Conservation (phyloP, 129 eudicot species). For the Pseudognaphalium luteoalbum region DNA sequence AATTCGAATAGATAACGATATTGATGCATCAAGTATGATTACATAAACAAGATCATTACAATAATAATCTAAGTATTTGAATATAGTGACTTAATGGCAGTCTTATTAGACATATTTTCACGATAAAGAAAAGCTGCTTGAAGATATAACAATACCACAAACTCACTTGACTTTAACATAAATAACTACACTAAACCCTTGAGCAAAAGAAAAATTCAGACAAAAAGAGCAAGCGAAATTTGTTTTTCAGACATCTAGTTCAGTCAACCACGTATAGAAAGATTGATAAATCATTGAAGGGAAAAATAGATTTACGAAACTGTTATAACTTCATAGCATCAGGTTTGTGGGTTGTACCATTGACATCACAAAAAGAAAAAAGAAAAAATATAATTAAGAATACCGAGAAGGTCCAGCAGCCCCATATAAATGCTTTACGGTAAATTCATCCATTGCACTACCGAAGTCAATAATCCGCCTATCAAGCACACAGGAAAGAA, state of each 20-base stretch:
- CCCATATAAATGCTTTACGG: conserved; percentile 75
- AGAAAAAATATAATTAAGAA: conserved; percentile 5
- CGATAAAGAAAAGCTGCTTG: neutral
- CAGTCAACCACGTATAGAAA: neutral
- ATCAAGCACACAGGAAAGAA: conserved; percentile 21
- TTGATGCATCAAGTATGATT: neutral
- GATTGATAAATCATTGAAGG: neutral
- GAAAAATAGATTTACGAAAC: neutral
- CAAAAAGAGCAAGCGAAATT: neutral
- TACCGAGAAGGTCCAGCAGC: conserved; percentile 95
- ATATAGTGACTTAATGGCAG: neutral
- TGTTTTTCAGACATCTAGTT: neutral
- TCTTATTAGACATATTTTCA: conserved; percentile 1
- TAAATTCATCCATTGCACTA: conserved; percentile 84
- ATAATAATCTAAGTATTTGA: neutral
- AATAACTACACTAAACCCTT: neutral
- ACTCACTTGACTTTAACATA: conserved; percentile 8
- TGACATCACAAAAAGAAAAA: neutral
- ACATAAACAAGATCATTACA: neutral
- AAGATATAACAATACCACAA: conserved; percentile 2
- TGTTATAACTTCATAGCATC: neutral
- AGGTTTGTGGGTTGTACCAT: neutral
- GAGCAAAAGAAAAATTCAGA: neutral
- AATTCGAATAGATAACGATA: neutral
- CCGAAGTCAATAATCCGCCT: conserved; percentile 99